Evolutionary conservation across 805 yeast genomes (phyloP).

Genomic region (Pichia paraexigua): DNA sequence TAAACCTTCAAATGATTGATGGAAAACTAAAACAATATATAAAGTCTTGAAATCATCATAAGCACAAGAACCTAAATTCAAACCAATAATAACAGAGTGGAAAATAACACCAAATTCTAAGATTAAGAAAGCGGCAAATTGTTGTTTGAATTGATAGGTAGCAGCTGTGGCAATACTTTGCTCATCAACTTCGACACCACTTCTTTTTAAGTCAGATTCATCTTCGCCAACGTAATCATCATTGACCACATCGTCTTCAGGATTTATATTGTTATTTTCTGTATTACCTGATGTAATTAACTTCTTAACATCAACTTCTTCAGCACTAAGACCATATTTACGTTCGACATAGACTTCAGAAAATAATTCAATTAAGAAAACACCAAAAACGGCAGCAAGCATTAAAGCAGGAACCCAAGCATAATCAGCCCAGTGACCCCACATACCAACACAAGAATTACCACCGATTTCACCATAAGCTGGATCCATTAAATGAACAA

Average conservation of each 20-base stretch:
- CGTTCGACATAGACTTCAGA: slow-evolving; percentile 36
- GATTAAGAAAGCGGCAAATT: slow-evolving; percentile 14
- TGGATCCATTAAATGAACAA: slow-evolving; percentile 61
- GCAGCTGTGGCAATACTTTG: slow-evolving; percentile 9
- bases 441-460: slow-evolving; percentile 46
- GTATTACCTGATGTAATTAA: slow-evolving; percentile 23
- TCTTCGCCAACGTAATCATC: background rate
- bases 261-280: slow-evolving; percentile 15
- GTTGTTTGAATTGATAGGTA: slow-evolving; percentile 8
- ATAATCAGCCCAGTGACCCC: slow-evolving; percentile 42
- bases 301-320: slow-evolving; percentile 12
- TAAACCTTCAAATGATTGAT: slow-evolving; percentile 76
- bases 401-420: slow-evolving; percentile 45
- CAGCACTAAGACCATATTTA: slow-evolving; percentile 13
- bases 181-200: slow-evolving; percentile 9
- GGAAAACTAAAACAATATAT: slow-evolving; percentile 56
- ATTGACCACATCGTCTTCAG: too few relatives aligned
- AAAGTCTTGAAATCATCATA: slow-evolving; percentile 55
- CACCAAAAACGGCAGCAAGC: slow-evolving; percentile 35
- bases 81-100: slow-evolving; percentile 74
- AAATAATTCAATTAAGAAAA: slow-evolving; percentile 39
- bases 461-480: slow-evolving; percentile 52
- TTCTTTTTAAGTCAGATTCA: background rate
- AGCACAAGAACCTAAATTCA: slow-evolving; percentile 65
- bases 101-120: slow-evolving; percentile 69